Percentiles rank a stretch among this genome's conserved stretches.
Conservation (phyloP, 768 basidiomycete species). For the Lactarius hatsudake region DNA sequence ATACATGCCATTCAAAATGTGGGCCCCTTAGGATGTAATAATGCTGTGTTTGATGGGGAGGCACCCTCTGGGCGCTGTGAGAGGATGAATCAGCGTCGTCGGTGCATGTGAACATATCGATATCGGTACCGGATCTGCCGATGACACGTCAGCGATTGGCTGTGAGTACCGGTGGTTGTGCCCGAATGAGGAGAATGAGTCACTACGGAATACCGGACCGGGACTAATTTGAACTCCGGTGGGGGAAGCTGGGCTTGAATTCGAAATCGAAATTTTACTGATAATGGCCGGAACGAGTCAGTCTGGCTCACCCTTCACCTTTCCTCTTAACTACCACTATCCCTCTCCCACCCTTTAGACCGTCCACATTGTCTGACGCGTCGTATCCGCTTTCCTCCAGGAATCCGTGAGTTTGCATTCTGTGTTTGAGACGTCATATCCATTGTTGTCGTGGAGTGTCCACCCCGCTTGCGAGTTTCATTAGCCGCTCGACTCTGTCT, state of each 20-base stretch:
- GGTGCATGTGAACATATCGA: conserved; percentile 7
- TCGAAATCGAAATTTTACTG: conserved; percentile 21
- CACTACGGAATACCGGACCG: background rate
- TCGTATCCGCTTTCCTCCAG: conserved; percentile 11
- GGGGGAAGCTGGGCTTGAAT: conserved; percentile 25
- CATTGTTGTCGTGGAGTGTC: conserved; percentile 24
- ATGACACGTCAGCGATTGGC: conserved; percentile 5
- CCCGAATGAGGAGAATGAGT: conserved; percentile 12
- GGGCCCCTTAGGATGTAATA: background rate
- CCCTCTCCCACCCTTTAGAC: background rate
- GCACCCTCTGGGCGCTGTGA: conserved; percentile 8
- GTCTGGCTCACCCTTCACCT: background rate
- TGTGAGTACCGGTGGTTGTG: conserved; percentile 10
- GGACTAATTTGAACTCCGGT: background rate
- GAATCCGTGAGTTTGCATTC: conserved; percentile 30
- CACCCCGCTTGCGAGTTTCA: conserved; percentile 16
- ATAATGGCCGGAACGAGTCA: conserved; percentile 26
- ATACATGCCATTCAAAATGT: background rate
- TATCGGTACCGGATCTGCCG: conserved; percentile 13
- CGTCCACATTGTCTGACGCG: conserved; percentile 22
- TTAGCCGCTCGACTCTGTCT: conserved; percentile 23
- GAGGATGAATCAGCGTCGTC: conserved; percentile 7
- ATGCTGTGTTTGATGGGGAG: conserved; percentile 12
- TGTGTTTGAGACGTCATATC: conserved; percentile 26
- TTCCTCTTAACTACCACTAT: conserved; percentile 15